Conservation (phyloP, 2,329 filamentous ascomycete species). For the Herpotrichia juniperi region DNA sequence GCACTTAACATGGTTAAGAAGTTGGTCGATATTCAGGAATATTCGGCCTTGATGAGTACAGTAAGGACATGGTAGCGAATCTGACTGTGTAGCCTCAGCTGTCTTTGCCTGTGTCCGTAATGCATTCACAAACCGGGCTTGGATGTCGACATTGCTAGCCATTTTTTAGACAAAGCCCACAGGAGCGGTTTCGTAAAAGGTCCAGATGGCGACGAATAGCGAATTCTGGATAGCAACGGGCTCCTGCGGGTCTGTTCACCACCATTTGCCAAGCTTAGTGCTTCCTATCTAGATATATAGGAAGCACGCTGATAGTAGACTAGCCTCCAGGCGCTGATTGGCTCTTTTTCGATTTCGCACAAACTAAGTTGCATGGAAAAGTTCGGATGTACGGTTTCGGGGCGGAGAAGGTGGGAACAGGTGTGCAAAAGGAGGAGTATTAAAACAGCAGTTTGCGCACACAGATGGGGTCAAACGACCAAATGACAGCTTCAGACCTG, state of each 20-base stretch:
- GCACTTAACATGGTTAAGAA: conserved; percentile 30
- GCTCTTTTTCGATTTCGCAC: neutral
- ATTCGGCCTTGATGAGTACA: conserved; percentile 30
- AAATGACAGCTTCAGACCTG: neutral
- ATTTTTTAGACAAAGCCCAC: conserved; percentile 20
- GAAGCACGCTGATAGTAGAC: neutral
- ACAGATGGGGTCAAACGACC: neutral
- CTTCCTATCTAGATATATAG: neutral
- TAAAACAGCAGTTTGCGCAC: neutral
- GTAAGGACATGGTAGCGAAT: conserved; percentile 37
- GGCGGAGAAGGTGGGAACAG: neutral
- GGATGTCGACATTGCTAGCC: conserved; percentile 27
- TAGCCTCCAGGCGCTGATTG: neutral
- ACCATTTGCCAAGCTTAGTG: conserved; percentile 1
- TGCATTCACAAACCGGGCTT: conserved; percentile 30
- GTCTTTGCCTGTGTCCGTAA: conserved; percentile 35
- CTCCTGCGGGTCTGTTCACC: conserved; percentile 2
- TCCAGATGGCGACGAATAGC: conserved; percentile 5
- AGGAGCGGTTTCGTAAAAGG: neutral
- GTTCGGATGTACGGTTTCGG: neutral
- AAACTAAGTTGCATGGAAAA: neutral
- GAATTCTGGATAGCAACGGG: conserved; percentile 8
- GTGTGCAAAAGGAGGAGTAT: neutral
- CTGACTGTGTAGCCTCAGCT: conserved; percentile 21
- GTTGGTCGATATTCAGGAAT: conserved; percentile 33